Evolutionary conservation across 148 eudicot species (phyloP), one percentile per base, ranked within the genome.

Genomic region (Fagopyrum esculentum): DNA sequence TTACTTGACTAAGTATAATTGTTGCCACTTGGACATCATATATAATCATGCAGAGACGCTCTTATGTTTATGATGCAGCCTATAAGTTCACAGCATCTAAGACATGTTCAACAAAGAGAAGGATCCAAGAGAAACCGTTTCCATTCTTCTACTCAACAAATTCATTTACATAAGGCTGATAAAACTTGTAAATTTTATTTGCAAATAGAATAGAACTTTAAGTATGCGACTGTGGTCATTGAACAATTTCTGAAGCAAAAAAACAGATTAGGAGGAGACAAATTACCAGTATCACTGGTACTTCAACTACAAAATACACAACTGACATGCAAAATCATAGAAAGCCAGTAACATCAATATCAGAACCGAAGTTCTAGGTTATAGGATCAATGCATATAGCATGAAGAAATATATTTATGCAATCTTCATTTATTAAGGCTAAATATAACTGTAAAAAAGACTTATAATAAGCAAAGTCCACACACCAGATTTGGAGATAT

Each of bases 401-500:
- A 35, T 35, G 40, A 35, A 35, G 40, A 35, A 35, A 35, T 35
- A 35, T 35, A 35, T 35, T 22, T 22, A 22, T 35, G 40, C 40
- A 35, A 35, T 1, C 3, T 2, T 35, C 40, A 35, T 35, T 35
- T 35, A 35, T 35, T 1, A 2, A 35, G 40, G 40, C 40, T 2
- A 2, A 35, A 2, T 35, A 35, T 35, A 35, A 35, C 40, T 35
- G 5, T 35, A 3, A 1, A 4, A 29, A 29, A 29, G 30, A 26
- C 45, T 4, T 64, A 4, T 0, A 13, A 35, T 10, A 29, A 64
- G 16, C 3, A 64, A 30, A 13, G 6, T 17, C 40, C 5, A 78
- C 73, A 45, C 46, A 82, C 87, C 85, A 85, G 73, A 69, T 85
- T 85, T n/a, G 87, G 87, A 45, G 87, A 78, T 51, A 85, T 82